Percentiles rank a stretch among this genome's conserved stretches.
Evolutionary conservation across 2,329 filamentous ascomycete species (phyloP).

Genomic region (Stenocarpella maydis): DNA sequence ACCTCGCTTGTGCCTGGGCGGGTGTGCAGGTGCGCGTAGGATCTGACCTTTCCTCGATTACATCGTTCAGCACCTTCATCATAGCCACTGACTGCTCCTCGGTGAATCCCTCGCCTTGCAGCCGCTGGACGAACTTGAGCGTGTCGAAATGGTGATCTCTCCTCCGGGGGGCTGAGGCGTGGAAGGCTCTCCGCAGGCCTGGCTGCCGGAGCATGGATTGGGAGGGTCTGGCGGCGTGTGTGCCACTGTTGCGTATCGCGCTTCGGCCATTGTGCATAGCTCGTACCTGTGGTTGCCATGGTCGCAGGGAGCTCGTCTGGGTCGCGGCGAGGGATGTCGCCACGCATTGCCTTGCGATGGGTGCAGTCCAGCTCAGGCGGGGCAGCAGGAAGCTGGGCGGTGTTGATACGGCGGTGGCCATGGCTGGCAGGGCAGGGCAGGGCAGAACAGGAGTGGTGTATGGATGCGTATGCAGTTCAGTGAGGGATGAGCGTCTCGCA

Average conservation of each 20-base stretch:
- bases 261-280: slow-evolving; percentile 38
- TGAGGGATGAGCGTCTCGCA: neutral
- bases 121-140: slow-evolving; percentile 91
- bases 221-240: slow-evolving; percentile 11
- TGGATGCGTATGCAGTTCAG: neutral
- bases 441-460: neutral
- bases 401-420: slow-evolving; percentile 49
- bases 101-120: slow-evolving; percentile 92
- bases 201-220: slow-evolving; percentile 42
- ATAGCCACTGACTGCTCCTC: slow-evolving; percentile 96
- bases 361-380: slow-evolving; percentile 60
- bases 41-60: slow-evolving; percentile 86
- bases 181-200: slow-evolving; percentile 63
- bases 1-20: slow-evolving; percentile 15
- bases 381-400: slow-evolving; percentile 64
- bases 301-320: slow-evolving; percentile 25
- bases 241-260: neutral
- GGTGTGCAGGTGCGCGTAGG: neutral
- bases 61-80: slow-evolving; percentile 97
- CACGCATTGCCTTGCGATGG: slow-evolving; percentile 42
- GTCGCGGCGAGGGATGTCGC: slow-evolving; percentile 40
- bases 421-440: slow-evolving; percentile 31
- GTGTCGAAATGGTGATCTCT: slow-evolving; percentile 98
- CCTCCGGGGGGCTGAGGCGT: slow-evolving; percentile 66
- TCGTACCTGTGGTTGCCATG: slow-evolving; percentile 39